phyloP scores from a whole-genome alignment of 78 protist genomes.

The Isochrysis galbana region DNA sequence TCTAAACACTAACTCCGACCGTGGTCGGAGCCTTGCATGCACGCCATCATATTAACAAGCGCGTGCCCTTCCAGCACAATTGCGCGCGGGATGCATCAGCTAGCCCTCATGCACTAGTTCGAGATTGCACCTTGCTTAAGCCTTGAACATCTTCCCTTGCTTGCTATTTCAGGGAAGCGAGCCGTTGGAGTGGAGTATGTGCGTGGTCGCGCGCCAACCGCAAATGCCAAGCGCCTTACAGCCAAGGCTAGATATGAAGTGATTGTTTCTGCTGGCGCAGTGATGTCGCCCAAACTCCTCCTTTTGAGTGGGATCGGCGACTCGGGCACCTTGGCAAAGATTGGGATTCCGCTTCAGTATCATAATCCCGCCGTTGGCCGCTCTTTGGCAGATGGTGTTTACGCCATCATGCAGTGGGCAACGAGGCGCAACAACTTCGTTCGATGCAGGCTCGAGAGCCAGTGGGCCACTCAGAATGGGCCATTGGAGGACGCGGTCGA shows the following conservation, averaged over 20 bases:
- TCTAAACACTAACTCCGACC: too few species aligned
- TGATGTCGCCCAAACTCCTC: not conserved
- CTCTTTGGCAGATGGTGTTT: not conserved
- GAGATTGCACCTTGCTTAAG: too few species aligned
- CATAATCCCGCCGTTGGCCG: not conserved
- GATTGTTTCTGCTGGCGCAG: not conserved
- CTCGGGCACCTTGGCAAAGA: not conserved
- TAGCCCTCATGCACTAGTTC: too few species aligned
- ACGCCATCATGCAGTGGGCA: conserved; percentile 3
- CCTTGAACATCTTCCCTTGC: too few species aligned
- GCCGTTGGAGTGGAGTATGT: not conserved
- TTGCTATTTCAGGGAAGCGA: not conserved
- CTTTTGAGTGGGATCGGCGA: not conserved
- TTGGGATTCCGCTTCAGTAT: not conserved
- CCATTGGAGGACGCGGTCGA: too few species aligned
- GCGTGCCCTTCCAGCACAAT: too few species aligned
- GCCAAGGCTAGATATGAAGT: not conserved
- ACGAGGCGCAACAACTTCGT: not conserved
- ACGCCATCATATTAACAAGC: too few species aligned
- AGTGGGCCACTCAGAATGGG: not conserved
- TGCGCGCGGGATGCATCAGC: too few species aligned
- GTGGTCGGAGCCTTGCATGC: too few species aligned
- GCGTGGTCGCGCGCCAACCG: not conserved
- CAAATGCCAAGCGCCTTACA: not conserved
- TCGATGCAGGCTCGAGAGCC: not conserved